These are phyloP conservation scores for Gossypium stocksii DNA, from an alignment of 345 rosid species.

Conservation along the genomic window DNA sequence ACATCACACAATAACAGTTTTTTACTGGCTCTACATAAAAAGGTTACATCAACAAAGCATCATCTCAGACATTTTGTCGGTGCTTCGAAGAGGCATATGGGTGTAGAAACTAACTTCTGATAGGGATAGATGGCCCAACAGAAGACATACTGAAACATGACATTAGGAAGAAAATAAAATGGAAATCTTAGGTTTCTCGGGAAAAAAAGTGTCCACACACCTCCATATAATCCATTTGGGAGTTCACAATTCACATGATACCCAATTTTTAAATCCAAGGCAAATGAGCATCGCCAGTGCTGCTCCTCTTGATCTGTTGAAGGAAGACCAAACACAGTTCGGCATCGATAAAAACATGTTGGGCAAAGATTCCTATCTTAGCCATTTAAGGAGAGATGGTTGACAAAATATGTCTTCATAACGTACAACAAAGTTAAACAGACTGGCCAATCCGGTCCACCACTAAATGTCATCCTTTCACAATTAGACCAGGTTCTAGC, in stretches of 20 bases:
- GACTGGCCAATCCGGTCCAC: background rate
- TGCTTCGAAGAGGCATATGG: background rate
- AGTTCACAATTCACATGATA: background rate
- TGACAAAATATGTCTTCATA: background rate
- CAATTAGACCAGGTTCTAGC: constrained; percentile 2
- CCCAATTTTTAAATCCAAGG: background rate
- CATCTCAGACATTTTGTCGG: background rate
- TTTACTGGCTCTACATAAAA: background rate
- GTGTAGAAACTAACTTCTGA: background rate
- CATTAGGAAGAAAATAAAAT: background rate
- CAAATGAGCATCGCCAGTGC: background rate
- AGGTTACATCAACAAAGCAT: background rate
- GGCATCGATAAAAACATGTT: background rate
- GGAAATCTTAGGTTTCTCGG: background rate
- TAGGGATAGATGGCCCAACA: background rate
- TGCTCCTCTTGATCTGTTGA: constrained; percentile 25
- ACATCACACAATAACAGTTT: background rate
- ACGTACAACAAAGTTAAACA: background rate
- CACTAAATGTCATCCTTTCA: background rate
- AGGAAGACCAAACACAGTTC: constrained; percentile 4
- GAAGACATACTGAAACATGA: background rate
- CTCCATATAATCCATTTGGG: background rate
- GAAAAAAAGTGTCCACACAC: background rate
- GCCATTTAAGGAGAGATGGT: background rate
- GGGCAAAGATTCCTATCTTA: background rate